Base-by-base conservation (phyloP, 768 basidiomycete genomes). In the Pisolithus sp. region DNA sequence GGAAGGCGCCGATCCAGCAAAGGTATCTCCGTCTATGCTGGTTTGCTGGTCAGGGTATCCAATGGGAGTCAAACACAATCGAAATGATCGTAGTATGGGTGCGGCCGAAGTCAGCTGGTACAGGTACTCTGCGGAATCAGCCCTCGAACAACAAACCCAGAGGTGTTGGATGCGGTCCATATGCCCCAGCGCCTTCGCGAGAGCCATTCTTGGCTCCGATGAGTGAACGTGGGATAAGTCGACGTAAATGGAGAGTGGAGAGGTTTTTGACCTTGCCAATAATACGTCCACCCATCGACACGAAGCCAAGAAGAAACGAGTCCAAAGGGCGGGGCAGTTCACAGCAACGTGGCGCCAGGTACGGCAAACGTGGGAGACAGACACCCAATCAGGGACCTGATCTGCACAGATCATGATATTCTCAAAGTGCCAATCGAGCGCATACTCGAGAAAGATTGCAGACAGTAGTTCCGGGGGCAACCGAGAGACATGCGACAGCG, bases 281-380 rank as follows among this genome's bases (percentile, higher is more conserved):
- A 78, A 72, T 57, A 73, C 74, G 49, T 70, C 64, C 17, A 68
- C 69, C 71, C 72, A 74, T 28, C 53, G 56, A 8, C 62, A 66
- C 23, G 63, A 66, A 9, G 55, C 58, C 37, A 74, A 70, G 2
- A 68, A 58, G 21, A 70, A 62, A 42, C 58, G 60, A 21, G 55
- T 67, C 76, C 78, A 80, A 37, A 79, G 66, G 12, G 49, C 57
- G 1, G 76, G 69, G 49, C 67, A 71, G 42, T 57, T 66, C 13
- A 78, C 52, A 5, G 76, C 74, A 4, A 77, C 69, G 0, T 68
- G 54, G 23, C 77, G 72, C 75, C 76, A 78, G 47, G 73, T 68
- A 20, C 51, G 54, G 40, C 64, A 68, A 17, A 63, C 54, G 48
- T 61, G 48, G 7, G 66, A 62, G 24, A 66, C 49, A 4, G 42